Evolutionary conservation across 2,329 filamentous ascomycete genomes (phyloP), one percentile per base, ranked within the genome.

Genomic region (Fusarium anguioides): DNA sequence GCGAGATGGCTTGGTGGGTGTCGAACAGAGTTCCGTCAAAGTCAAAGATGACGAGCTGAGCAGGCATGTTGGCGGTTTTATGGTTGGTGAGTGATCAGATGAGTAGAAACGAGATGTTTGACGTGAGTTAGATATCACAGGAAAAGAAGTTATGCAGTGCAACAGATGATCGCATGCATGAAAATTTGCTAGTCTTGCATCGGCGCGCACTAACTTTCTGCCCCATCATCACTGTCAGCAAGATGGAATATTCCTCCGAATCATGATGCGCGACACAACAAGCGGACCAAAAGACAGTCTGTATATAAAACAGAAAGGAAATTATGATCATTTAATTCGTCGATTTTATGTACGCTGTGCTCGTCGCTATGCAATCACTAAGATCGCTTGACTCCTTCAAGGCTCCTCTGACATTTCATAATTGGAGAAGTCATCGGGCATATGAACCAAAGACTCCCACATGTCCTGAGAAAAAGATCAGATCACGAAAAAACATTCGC

Each of bases 371-470:
- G 15, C 31, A n/a, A 8, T n/a, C 9, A 8, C 8, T 4, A 31
- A 15, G 29, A 31, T 14, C 29, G 8, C 15, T 33, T 7, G 15
- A 17, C 6, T 17, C n/a, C 17, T 10, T 40, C 6, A 54, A 7
- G 9, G 33, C 1, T 26, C 58, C 2, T 66, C 49, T 2, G 29
- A 27, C 36, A 66, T 49, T 3, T 66, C 62, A 3, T 62, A 61
- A 8, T 57, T 40, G 2, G 51, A 60, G 3, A 65, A 37, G 0
- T 66, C 62, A 4, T 66, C 62, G 1, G 62, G 62, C 33, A 65
- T 66, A 15, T 65, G 62, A 2, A 65, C 55, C 10, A 65, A 42
- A 3, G 62, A 61, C 17, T 65, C 62, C 62, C 62, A 65, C 27
- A 57, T 65, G 33, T 65, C 62, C 62, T 65, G 6, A 0, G 33